phyloP scores from a whole-genome alignment of 2,329 filamentous ascomycete species.

The Trichophyton mentagrophytes region DNA sequence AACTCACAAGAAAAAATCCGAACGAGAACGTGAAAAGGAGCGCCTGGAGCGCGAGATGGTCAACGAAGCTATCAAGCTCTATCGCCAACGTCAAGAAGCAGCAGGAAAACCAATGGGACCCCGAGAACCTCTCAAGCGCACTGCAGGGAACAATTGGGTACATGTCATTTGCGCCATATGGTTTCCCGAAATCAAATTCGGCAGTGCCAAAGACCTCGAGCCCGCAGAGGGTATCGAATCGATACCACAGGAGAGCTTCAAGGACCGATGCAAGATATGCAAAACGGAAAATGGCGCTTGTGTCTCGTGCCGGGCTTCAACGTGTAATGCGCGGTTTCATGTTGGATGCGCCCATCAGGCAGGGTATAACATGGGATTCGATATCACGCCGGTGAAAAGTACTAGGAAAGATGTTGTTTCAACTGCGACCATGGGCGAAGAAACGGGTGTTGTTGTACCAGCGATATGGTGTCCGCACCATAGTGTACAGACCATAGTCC shows the following conservation, averaged over 20 bases:
- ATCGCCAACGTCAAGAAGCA: constrained; percentile 69
- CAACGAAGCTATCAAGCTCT: constrained; percentile 64
- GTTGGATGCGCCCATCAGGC: constrained; percentile 80
- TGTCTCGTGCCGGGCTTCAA: constrained; percentile 57
- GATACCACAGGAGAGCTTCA: constrained; percentile 59
- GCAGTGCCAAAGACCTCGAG: constrained; percentile 65
- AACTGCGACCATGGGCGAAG: constrained; percentile 67
- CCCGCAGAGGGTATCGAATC: constrained; percentile 82
- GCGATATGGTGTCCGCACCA: constrained; percentile 89
- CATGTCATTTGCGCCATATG: constrained; percentile 88
- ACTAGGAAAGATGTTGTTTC: constrained; percentile 70
- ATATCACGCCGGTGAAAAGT: constrained; percentile 78
- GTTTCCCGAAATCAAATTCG: constrained; percentile 87
- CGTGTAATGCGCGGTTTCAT: constrained; percentile 51
- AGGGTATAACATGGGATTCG: constrained; percentile 76
- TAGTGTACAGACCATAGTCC: constrained; percentile 56
- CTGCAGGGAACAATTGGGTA: constrained; percentile 95
- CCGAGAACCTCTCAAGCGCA: constrained; percentile 82
- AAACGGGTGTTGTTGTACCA: constrained; percentile 72
- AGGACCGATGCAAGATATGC: constrained; percentile 73
- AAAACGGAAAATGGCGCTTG: constrained; percentile 64
- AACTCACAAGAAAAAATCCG: constrained; percentile 76
- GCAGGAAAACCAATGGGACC: constrained; percentile 71
- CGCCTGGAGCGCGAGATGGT: constrained; percentile 73
- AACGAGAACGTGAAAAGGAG: constrained; percentile 83